phyloP scores from a whole-genome alignment of 495 filamentous ascomycete genomes.

The Podospora didyma region DNA sequence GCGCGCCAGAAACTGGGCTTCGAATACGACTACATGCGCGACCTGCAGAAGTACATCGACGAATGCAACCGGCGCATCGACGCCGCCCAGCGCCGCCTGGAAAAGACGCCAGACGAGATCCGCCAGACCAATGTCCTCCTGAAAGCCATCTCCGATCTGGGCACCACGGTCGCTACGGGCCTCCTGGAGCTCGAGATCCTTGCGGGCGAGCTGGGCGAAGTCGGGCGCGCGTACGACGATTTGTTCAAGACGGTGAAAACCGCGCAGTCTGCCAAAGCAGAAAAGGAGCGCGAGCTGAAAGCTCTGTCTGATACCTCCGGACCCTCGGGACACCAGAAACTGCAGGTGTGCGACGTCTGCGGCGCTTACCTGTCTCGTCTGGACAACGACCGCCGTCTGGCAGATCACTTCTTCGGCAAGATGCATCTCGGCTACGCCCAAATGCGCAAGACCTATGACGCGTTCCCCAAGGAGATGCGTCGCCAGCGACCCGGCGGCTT shows the following conservation, averaged over 20 bases:
- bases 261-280: conserved; percentile 70
- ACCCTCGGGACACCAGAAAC: conserved; percentile 90
- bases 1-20: conserved; percentile 82
- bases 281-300: conserved; percentile 86
- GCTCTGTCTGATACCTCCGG: conserved; percentile 86
- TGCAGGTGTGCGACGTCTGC: conserved; percentile 99
- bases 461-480: conserved; percentile 80
- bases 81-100: conserved; percentile 78
- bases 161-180: conserved; percentile 73
- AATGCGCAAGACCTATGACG: conserved; percentile 88
- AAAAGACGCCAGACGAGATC: conserved; percentile 98
- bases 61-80: conserved; percentile 96
- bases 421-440: conserved; percentile 98
- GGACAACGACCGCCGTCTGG: conserved; percentile 89
- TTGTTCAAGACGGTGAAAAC: conserved; percentile 76
- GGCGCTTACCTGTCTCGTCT: conserved; percentile 80
- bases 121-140: conserved; percentile 90
- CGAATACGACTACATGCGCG: conserved; percentile 92
- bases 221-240: conserved; percentile 78
- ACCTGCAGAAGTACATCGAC: conserved; percentile 93
- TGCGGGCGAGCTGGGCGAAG: conserved; percentile 74
- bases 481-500: conserved; percentile 53
- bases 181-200: conserved; percentile 82
- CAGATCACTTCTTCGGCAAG: conserved; percentile 98
- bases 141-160: conserved; percentile 81